phyloP scores from a whole-genome alignment of 768 basidiomycete genomes.

The Thelephora ganbajun region DNA sequence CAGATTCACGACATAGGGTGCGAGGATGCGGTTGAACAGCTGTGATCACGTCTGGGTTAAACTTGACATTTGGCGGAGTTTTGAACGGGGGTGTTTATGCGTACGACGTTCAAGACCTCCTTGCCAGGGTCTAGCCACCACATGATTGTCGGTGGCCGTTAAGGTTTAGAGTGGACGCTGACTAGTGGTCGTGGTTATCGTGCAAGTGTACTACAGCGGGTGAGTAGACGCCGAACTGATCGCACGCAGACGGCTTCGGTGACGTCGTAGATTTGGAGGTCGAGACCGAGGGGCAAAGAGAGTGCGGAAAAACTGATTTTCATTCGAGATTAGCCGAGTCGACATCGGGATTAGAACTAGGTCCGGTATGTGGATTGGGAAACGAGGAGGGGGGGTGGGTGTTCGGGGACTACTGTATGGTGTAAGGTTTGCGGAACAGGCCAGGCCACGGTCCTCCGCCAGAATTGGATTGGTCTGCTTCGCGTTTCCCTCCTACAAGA shows the following conservation, averaged over 20 bases:
- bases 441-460: no score
- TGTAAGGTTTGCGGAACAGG: no score
- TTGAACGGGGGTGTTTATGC: constrained; percentile 14
- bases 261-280: constrained; percentile 5
- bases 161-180: background rate
- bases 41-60: constrained; percentile 11
- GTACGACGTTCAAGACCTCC: constrained; percentile 67
- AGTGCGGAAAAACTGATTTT: background rate
- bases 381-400: no score
- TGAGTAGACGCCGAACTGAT: background rate
- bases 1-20: constrained; percentile 92
- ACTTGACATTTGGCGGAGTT: background rate
- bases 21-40: constrained; percentile 85
- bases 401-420: no score
- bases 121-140: constrained; percentile 86
- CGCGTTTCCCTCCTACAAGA: no score
- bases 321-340: no score
- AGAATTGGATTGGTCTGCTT: no score
- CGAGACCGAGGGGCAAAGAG: background rate
- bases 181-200: background rate
- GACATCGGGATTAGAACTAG: no score
- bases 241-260: background rate
- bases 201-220: background rate
- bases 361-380: no score
- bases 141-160: constrained; percentile 27